These are phyloP conservation scores for Platanthera zijinensis DNA, from an alignment of 106 monocot genomes.

Conservation along the genomic window DNA sequence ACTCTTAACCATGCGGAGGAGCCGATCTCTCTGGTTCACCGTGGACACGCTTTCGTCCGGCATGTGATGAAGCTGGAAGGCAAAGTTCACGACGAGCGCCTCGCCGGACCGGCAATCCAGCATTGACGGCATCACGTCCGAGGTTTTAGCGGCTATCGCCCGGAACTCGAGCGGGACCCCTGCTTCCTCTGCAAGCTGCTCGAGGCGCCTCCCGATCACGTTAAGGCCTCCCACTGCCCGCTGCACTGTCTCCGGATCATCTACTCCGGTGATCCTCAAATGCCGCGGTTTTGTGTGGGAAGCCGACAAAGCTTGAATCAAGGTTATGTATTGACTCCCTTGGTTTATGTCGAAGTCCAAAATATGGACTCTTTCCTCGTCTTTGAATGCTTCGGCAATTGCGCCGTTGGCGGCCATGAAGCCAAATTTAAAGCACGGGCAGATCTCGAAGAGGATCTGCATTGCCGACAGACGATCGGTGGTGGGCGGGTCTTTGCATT, in stretches of 20 bases:
- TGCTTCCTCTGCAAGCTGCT: conserved; percentile 62
- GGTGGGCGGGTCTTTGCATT: conserved; percentile 84
- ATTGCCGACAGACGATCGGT: conserved; percentile 76
- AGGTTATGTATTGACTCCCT: conserved; percentile 81
- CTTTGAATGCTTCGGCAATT: conserved; percentile 63
- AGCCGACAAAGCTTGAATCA: conserved; percentile 54
- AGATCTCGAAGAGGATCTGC: conserved; percentile 92
- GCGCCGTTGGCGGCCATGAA: conserved; percentile 95
- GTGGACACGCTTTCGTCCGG: conserved; percentile 99
- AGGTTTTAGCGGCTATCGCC: conserved; percentile 48
- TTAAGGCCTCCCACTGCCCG: conserved; percentile 72
- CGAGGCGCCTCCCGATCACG: conserved; percentile 71
- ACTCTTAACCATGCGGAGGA: conserved; percentile 97
- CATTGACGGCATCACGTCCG: conserved; percentile 66
- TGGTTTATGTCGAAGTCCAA: conserved; percentile 96
- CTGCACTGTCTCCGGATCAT: conserved; percentile 96
- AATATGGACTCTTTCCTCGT: conserved; percentile 75
- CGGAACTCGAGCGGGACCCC: conserved; percentile 69
- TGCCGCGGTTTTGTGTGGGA: conserved; percentile 26
- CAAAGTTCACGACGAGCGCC: conserved; percentile 88
- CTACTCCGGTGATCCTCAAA: conserved; percentile 85
- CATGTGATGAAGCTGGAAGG: conserved; percentile 96
- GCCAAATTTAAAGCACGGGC: conserved; percentile 94
- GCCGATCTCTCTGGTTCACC: conserved; percentile 80
- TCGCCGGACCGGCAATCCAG: conserved; percentile 55